Conservation (phyloP, 805 yeast species). For the Hanseniaspora guilliermondii region DNA sequence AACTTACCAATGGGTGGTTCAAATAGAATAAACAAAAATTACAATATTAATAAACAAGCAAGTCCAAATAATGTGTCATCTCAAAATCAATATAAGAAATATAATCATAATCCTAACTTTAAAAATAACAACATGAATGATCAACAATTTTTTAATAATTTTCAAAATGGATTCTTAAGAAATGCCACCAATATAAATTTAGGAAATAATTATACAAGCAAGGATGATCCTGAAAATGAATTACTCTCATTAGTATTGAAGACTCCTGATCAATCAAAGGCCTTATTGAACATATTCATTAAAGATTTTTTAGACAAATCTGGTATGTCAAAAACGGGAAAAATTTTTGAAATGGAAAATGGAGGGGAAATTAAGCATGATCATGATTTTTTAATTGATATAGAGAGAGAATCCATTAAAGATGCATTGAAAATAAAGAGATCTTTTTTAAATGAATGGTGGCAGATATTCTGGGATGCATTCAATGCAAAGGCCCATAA, state of each 20-base stretch:
- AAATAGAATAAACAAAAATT: neutral
- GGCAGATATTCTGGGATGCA: constrained; percentile 93
- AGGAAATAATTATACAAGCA: neutral
- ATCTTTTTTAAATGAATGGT: constrained; percentile 85
- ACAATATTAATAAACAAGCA: neutral
- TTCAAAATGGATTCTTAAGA: neutral
- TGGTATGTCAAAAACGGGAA: constrained; percentile 59
- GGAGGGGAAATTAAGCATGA: constrained; percentile 40
- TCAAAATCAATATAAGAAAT: neutral
- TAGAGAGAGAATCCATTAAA: constrained; percentile 19
- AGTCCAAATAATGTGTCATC: neutral
- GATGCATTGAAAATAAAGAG: constrained; percentile 39
- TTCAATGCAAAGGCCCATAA: constrained; percentile 67
- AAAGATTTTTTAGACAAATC: constrained; percentile 75
- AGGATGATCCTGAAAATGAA: neutral
- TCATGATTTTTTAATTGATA: constrained; percentile 15
- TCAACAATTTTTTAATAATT: neutral
- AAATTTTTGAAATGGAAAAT: constrained; percentile 52
- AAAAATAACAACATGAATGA: neutral
- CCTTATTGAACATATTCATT: constrained; percentile 66
- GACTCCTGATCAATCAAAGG: constrained; percentile 25
- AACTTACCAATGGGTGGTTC: neutral
- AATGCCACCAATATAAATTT: neutral
- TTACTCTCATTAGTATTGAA: neutral
- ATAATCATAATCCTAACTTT: neutral